Evolutionary conservation across 805 yeast species (phyloP), one percentile per base, ranked within the genome.

Genomic region (Sugiyamaella americana): DNA sequence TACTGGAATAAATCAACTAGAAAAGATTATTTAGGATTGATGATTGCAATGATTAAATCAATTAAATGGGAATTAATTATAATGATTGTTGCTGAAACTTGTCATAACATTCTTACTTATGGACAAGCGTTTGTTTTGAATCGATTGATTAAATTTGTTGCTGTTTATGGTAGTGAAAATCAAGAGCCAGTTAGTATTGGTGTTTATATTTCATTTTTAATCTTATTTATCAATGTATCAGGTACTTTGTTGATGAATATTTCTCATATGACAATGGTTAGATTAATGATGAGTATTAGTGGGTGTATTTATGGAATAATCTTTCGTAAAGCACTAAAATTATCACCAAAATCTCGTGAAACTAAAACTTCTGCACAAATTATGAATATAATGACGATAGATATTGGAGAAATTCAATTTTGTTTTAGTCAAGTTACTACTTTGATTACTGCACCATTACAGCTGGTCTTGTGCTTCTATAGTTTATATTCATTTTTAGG

Each of bases 371-470:
- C 87, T 1, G 93, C 93, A 55, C 89, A 84, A 52, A 81, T 85
- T 41, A 71, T 84, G 48, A 85, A 83, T 56, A 69, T 80, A 58
- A 74, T 83, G 66, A 54, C 91, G 16, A 86, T 82, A 23, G 94
- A 85, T 67, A 78, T 82, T n/a, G 62, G 64, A 35, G 70, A 81
- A 51, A 66, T 84, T 37, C 82, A 79, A 56, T 78, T 75, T 36
- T 64, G 81, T 22, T 75, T 82, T 18, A 89, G 84, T 62, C 79
- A 82, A 66, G 76, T 87, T 50, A 84, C 84, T 57, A 72, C 85
- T 39, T 71, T 84, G 45, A 84, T 94, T 89, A 87, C 95, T 1
- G 96, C 95, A 46, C 96, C 96, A 2, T 84, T 87, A 68, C 96
- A 88, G 66, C 79, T 87, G 55, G 57, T 74, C 29, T 66, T 87